Evolutionary conservation across 352 stramenopile genomes (phyloP).

Genomic region (Elongisporangium senticosum): DNA sequence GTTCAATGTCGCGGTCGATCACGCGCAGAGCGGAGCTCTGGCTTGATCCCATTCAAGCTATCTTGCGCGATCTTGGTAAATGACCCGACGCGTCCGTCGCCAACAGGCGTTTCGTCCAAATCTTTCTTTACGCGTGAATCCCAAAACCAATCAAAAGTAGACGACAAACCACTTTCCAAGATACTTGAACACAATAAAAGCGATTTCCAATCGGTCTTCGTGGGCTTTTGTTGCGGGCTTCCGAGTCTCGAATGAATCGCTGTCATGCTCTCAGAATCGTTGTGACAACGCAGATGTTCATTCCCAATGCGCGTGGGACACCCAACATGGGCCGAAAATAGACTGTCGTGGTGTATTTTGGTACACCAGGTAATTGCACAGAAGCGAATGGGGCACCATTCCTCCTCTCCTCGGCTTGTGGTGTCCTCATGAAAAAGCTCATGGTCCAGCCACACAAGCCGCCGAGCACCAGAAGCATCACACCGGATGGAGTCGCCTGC

Average conservation of each 20-base stretch:
- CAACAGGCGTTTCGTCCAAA: neutral
- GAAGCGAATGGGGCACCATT: neutral
- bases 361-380: too few relatives aligned
- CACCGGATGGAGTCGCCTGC: neutral
- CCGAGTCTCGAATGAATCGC: too few relatives aligned
- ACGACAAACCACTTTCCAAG: neutral
- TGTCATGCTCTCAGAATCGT: neutral
- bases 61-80: neutral
- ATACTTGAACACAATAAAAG: too few relatives aligned
- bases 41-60: neutral
- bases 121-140: neutral
- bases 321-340: neutral
- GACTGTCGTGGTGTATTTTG: neutral
- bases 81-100: neutral
- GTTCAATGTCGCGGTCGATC: constrained; percentile 54
- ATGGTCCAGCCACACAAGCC: neutral
- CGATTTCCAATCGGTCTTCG: too few relatives aligned
- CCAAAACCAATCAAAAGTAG: neutral
- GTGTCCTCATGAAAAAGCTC: neutral
- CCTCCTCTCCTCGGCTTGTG: neutral
- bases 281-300: neutral
- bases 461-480: neutral
- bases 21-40: constrained; percentile 26
- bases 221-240: too few relatives aligned
- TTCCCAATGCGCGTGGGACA: neutral